A percentile compares a stretch with the other conserved stretches of the same genome.
phyloP scores from a whole-genome alignment of 148 eudicot species.

The Nepenthes mirabilis region DNA sequence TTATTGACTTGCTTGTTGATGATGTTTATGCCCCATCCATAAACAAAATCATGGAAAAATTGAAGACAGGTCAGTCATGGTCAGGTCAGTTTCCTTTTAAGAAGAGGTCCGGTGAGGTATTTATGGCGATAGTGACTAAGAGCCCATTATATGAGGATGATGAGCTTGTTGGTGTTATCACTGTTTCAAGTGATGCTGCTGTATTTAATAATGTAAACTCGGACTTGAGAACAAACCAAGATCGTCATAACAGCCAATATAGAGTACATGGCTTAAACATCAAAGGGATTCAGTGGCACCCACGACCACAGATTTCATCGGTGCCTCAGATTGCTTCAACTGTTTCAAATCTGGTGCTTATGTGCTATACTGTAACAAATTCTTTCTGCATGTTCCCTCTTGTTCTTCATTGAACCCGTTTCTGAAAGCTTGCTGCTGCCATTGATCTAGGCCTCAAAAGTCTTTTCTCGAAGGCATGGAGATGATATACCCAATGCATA shows the following conservation, averaged over 20 bases:
- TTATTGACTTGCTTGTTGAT: constrained; percentile 37
- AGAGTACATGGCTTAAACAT: constrained; percentile 21
- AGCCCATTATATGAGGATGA: constrained; percentile 65
- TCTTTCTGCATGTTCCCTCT: neutral
- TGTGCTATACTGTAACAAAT: constrained; percentile 12
- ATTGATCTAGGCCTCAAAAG: constrained; percentile 53
- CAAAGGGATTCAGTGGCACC: constrained; percentile 46
- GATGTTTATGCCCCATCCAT: constrained; percentile 30
- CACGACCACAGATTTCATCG: constrained; percentile 45
- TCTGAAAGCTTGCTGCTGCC: constrained; percentile 13
- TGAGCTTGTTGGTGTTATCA: constrained; percentile 73
- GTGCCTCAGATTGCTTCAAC: constrained; percentile 57
- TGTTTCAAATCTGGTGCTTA: constrained; percentile 73
- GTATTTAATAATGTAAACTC: constrained; percentile 30
- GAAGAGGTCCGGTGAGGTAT: constrained; percentile 54
- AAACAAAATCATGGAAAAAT: constrained; percentile 26
- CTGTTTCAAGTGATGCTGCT: constrained; percentile 82
- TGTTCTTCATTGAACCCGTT: constrained; percentile 6
- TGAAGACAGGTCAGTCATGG: constrained; percentile 55
- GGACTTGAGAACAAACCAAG: constrained; percentile 14
- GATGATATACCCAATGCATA: constrained; percentile 9
- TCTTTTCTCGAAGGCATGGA: constrained; percentile 24
- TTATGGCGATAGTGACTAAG: constrained; percentile 67
- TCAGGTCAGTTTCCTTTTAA: constrained; percentile 76
- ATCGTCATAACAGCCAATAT: constrained; percentile 19